Percentiles rank a stretch among this genome's conserved stretches.
Conservation (phyloP, 2,329 filamentous ascomycete species). For the Mycogone perniciosa region DNA sequence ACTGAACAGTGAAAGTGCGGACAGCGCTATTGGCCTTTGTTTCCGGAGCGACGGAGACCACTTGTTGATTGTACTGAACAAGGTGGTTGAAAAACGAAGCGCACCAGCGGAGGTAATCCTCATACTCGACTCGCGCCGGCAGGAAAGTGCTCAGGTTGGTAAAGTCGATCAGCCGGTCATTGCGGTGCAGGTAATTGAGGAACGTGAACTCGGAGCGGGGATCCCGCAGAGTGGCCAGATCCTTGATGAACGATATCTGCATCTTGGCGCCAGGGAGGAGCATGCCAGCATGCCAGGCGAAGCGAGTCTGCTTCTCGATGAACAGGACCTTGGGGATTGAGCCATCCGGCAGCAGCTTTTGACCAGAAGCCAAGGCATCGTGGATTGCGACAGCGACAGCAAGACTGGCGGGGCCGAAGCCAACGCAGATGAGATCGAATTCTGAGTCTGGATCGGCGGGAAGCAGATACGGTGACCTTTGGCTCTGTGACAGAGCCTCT, state of each 20-base stretch:
- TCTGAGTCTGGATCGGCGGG: constrained; percentile 55
- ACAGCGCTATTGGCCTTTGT: constrained; percentile 36
- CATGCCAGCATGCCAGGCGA: constrained; percentile 95
- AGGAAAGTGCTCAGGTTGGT: constrained; percentile 87
- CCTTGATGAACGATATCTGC: constrained; percentile 98
- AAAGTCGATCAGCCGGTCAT: constrained; percentile 79
- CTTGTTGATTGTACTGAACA: constrained; percentile 73
- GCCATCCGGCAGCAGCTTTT: constrained; percentile 33
- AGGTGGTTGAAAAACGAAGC: constrained; percentile 67
- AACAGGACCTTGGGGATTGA: constrained; percentile 69
- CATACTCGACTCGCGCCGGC: constrained; percentile 80
- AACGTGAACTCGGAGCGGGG: constrained; percentile 91
- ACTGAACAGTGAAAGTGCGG: constrained; percentile 61
- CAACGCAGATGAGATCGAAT: constrained; percentile 83
- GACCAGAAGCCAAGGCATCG: constrained; percentile 59
- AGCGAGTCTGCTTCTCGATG: constrained; percentile 74
- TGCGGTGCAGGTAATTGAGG: constrained; percentile 82
- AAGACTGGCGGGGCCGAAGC: constrained; percentile 87
- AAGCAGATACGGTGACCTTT: constrained; percentile 31
- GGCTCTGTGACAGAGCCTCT: neutral
- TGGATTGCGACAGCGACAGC: constrained; percentile 85
- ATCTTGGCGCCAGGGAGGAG: constrained; percentile 87
- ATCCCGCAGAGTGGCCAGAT: constrained; percentile 82
- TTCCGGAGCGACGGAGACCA: constrained; percentile 62
- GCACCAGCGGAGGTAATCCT: constrained; percentile 94